Evolutionary conservation across 495 filamentous ascomycete genomes (phyloP).

Genomic region (Neurospora pannonica): DNA sequence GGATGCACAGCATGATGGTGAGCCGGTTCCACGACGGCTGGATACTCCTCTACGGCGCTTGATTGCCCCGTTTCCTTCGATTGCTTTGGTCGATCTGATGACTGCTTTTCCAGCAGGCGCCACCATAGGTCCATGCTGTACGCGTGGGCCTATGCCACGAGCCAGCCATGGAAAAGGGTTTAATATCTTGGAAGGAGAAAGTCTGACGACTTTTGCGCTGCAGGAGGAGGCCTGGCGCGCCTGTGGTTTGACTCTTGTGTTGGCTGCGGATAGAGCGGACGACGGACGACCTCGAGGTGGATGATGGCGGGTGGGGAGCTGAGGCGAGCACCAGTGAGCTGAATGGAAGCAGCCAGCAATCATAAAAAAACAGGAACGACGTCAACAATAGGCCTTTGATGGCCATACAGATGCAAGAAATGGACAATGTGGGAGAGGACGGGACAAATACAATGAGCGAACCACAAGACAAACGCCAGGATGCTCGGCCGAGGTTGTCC

Average conservation of each 20-base stretch:
- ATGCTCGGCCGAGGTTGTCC: not conserved
- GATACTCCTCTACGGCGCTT: not conserved
- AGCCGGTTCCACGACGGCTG: not conserved
- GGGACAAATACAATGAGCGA: not conserved
- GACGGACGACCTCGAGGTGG: not conserved
- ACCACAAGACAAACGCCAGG: not conserved
- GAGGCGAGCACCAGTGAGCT: not conserved
- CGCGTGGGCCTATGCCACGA: not conserved
- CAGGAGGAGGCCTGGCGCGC: not conserved
- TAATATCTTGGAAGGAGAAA: not conserved
- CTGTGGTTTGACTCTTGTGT: not conserved
- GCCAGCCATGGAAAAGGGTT: not conserved
- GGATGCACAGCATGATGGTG: not conserved
- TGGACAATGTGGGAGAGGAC: not conserved
- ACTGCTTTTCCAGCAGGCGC: not conserved
- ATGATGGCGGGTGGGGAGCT: not conserved
- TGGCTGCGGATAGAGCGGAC: not conserved
- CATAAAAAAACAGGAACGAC: not conserved
- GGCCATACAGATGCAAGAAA: not conserved
- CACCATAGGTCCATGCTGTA: not conserved
- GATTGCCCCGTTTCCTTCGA: not conserved
- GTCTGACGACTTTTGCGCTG: not conserved
- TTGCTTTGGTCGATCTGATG: not conserved
- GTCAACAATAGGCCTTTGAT: not conserved
- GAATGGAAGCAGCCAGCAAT: not conserved